These are phyloP conservation scores for Diaporthe citrichinensis DNA, from an alignment of 2,329 filamentous ascomycete species.

Conservation along the genomic window DNA sequence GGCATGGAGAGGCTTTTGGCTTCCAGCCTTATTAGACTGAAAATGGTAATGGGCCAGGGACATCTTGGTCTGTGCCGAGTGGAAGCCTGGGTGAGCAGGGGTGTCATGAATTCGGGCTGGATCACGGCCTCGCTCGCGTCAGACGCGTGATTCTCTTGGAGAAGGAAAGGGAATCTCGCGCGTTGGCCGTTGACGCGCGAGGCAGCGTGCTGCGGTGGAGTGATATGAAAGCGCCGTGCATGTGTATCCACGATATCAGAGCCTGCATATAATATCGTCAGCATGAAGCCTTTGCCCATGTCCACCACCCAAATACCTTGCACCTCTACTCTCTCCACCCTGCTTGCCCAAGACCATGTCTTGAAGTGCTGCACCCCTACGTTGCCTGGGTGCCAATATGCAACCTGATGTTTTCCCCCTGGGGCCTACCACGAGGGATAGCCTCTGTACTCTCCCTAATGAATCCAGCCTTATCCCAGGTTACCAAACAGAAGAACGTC, in stretches of 20 bases:
- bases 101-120: background rate
- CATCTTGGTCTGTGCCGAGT: background rate
- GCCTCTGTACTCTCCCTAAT: background rate
- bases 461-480: background rate
- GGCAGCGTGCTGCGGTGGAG: background rate
- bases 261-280: background rate
- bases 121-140: background rate
- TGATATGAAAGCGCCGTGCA: background rate
- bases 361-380: background rate
- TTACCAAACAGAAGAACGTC: background rate
- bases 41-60: background rate
- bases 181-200: background rate
- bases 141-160: background rate
- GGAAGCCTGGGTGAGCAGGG: background rate
- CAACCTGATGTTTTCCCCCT: background rate
- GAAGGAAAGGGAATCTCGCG: no score
- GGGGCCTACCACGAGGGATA: background rate
- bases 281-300: background rate
- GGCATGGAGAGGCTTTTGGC: background rate
- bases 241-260: background rate
- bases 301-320: background rate
- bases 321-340: no score
- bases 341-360: background rate
- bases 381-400: background rate
- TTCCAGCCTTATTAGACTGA: background rate